Base-by-base conservation (phyloP, 108 stramenopile genomes). In the Nitzschia sp. region DNA sequence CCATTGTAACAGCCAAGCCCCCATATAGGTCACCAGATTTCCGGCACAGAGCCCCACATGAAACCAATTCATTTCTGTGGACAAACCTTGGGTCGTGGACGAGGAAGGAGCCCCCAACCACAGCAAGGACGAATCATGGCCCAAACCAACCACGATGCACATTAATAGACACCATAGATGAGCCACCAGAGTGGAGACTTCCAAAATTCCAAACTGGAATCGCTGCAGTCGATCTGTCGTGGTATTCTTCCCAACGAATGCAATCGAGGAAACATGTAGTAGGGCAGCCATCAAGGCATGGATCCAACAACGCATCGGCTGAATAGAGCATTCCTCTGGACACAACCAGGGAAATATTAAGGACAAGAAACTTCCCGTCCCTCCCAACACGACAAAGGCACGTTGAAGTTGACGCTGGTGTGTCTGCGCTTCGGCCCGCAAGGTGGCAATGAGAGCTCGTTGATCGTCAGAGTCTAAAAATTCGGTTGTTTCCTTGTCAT, bases 401-500 rank as follows among this genome's bases (percentile, higher is more conserved):
- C 17, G 41, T 52, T 65, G 75, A 50, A 76, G 70, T 12, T 59
- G 67, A 14, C 44, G 15, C 10, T 15, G 51, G 15, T 76, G 75
- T 15, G 17, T 15, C 8, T n/a, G 7, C n/a, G 75, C 75, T 58
- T 76, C 69, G 7, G 20, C 42, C 51, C 57, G 15, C 20, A 76
- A 25, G 7, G 59, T 22, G 12, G 41, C 53, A n/a, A 76, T 51
- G 39, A 76, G 43, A 9, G 51, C 75, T 2, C 10, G 17, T 50
- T 76, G 75, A 25, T 76, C 75, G 39, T 69, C 69, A 26, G 72
- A 57, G 41, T 76, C 75, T 48, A 76, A 17, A 48, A 48, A 48
- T 48, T 48, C 46, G 17, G 46, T 48, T 48, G 46, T 48, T 6
- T 48, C 46, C 43, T 43, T 43, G 5, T 34, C 29, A 34, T 34